Evolutionary conservation across 1,139 yeast species (phyloP).

Genomic region (Lizanozyma gosingica): DNA sequence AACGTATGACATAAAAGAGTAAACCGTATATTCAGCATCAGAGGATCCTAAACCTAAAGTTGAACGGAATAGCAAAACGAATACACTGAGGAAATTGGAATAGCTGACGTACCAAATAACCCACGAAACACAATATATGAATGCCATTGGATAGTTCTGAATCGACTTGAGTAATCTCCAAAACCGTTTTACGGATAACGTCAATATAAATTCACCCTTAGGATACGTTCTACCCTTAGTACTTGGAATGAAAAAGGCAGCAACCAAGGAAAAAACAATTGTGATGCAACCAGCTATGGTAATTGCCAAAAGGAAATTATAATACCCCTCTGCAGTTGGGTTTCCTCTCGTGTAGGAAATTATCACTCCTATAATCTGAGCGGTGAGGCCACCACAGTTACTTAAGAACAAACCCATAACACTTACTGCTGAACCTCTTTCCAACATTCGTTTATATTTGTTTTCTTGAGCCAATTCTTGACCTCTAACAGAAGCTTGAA

Average conservation of each 20-base stretch:
- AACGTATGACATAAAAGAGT: conserved; percentile 29
- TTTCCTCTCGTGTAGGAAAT: conserved; percentile 24
- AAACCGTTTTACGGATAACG: conserved; percentile 21
- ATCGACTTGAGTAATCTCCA: conserved; percentile 17
- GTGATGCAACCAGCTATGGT: conserved; percentile 35
- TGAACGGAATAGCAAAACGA: conserved; percentile 30
- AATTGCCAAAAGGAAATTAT: conserved; percentile 29
- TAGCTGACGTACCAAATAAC: conserved; percentile 36
- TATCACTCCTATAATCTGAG: conserved; percentile 30
- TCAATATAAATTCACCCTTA: conserved; percentile 14
- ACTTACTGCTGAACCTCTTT: conserved; percentile 29
- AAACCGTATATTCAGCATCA: conserved; percentile 34
- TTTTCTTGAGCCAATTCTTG: conserved; percentile 17
- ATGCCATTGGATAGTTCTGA: conserved; percentile 27
- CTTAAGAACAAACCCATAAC: conserved; percentile 31
- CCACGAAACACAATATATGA: conserved; percentile 32
- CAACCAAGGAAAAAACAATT: conserved; percentile 16
- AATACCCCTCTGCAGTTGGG: conserved; percentile 22
- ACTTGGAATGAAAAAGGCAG: conserved; percentile 25
- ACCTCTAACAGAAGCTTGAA: conserved; percentile 20
- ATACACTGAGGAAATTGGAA: conserved; percentile 28
- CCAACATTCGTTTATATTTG: conserved; percentile 18
- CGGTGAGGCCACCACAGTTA: conserved; percentile 33
- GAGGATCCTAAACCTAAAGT: conserved; percentile 32
- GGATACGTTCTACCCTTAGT: conserved; percentile 22